Evolutionary conservation across 345 rosid genomes (phyloP).

Genomic region (Geranium rotundifolium): DNA sequence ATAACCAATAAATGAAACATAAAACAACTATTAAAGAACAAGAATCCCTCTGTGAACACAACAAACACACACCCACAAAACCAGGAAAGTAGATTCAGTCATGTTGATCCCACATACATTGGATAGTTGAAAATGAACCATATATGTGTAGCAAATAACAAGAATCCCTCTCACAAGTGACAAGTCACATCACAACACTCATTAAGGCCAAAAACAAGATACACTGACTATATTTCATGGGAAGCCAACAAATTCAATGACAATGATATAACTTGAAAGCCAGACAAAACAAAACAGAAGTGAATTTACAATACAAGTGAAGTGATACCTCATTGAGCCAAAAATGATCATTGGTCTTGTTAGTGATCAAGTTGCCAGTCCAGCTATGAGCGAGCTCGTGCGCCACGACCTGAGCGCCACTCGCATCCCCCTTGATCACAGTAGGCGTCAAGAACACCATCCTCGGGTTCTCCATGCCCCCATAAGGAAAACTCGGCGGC

Average conservation of each 20-base stretch:
- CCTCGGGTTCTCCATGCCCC: constrained; percentile 92
- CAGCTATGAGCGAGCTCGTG: constrained; percentile 94
- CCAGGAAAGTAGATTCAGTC: constrained; percentile 19
- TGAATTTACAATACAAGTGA: not conserved
- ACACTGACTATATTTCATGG: too few species aligned
- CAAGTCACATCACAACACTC: too few species aligned
- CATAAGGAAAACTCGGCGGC: constrained; percentile 90
- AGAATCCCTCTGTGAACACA: constrained; percentile 62
- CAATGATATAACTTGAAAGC: not conserved
- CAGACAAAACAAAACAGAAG: not conserved
- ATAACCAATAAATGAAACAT: too few species aligned
- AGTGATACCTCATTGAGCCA: constrained; percentile 84
- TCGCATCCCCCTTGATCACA: constrained; percentile 76
- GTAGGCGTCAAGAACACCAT: constrained; percentile 87
- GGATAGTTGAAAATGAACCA: too few species aligned
- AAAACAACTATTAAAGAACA: too few species aligned
- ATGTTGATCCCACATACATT: not conserved
- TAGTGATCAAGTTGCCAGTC: constrained; percentile 89
- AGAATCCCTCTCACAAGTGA: too few species aligned
- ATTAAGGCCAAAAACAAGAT: too few species aligned
- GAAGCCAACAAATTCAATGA: too few species aligned
- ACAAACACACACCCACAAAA: constrained; percentile 81
- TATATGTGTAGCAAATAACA: too few species aligned
- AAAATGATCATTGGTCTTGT: constrained; percentile 76
- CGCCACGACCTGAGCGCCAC: constrained; percentile 85